phyloP scores from a whole-genome alignment of 2,329 filamentous ascomycete genomes.

The Colletotrichum coccodes region DNA sequence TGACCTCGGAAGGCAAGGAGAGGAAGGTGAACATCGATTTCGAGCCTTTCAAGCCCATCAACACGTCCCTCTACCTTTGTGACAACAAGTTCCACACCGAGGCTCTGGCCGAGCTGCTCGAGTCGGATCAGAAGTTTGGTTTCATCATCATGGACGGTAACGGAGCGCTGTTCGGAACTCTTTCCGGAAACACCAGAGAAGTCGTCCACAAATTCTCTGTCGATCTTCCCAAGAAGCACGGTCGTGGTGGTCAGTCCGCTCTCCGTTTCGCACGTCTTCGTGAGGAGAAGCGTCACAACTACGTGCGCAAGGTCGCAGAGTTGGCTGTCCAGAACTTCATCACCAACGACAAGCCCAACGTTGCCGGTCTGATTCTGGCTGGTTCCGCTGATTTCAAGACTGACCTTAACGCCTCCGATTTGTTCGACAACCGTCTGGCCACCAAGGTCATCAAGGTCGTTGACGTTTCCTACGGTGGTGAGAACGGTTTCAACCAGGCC shows the following conservation, averaged over 20 bases:
- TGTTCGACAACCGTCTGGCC: slow-evolving; percentile 93
- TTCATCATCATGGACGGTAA: slow-evolving; percentile 99
- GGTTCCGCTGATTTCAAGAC: slow-evolving; percentile 99
- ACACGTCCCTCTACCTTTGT: slow-evolving; percentile 98
- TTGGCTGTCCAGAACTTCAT: slow-evolving; percentile 99
- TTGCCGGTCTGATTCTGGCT: slow-evolving; percentile 92
- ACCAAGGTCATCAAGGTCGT: slow-evolving; percentile 99
- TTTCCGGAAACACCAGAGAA: slow-evolving; percentile 97
- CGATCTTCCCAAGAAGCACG: slow-evolving; percentile 99
- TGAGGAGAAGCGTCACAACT: slow-evolving; percentile 99
- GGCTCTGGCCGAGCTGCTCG: slow-evolving; percentile 93
- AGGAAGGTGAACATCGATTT: slow-evolving; percentile 99
- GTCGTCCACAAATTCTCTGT: slow-evolving; percentile 98
- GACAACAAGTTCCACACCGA: slow-evolving; percentile 99
- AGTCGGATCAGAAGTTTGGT: slow-evolving; percentile 98
- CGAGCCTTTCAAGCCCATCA: slow-evolving; percentile 99
- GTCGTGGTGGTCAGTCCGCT: slow-evolving; percentile 99
- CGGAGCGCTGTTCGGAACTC: slow-evolving; percentile 94
- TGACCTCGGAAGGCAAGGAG: slow-evolving; percentile 98
- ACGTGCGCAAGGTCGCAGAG: slow-evolving; percentile 98
- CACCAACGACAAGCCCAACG: slow-evolving; percentile 97
- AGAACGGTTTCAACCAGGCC: slow-evolving; percentile 99
- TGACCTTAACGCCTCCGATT: slow-evolving; percentile 95
- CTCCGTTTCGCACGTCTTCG: slow-evolving; percentile 99
- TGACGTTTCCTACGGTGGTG: slow-evolving; percentile 97